Percentiles rank a stretch among this genome's conserved stretches.
phyloP scores from a whole-genome alignment of 2,329 filamentous ascomycete genomes.

The Exserohilum rostratum region DNA sequence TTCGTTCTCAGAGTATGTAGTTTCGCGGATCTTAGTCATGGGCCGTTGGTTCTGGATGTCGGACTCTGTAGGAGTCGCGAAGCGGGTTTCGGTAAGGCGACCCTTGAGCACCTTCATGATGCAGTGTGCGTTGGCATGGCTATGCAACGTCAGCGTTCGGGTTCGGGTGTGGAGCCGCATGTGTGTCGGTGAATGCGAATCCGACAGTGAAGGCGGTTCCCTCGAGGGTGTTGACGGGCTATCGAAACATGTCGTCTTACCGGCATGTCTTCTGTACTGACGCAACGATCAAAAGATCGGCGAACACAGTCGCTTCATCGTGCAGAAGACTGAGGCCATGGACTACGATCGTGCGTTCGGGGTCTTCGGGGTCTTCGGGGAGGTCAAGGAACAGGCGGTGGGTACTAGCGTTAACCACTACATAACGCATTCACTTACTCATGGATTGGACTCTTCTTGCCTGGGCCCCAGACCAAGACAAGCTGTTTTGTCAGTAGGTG shows the following conservation, averaged over 20 bases:
- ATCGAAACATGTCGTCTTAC: slow-evolving; percentile 27
- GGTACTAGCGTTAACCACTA: slow-evolving; percentile 23
- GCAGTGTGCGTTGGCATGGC: slow-evolving; percentile 77
- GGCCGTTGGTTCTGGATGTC: slow-evolving; percentile 58
- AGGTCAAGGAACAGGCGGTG: background rate
- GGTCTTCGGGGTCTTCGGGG: background rate
- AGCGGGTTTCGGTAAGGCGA: slow-evolving; percentile 79
- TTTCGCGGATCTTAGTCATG: slow-evolving; percentile 70
- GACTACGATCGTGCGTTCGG: background rate
- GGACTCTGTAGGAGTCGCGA: slow-evolving; percentile 68
- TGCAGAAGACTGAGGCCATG: slow-evolving; percentile 29
- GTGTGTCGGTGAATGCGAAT: background rate
- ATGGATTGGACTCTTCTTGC: slow-evolving; percentile 82
- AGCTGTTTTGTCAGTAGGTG: slow-evolving; percentile 59
- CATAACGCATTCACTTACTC: slow-evolving; percentile 56
- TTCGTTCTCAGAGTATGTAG: slow-evolving; percentile 70
- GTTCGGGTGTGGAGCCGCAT: background rate
- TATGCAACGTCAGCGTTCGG: slow-evolving; percentile 15
- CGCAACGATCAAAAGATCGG: slow-evolving; percentile 38
- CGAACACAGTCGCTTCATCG: slow-evolving; percentile 39
- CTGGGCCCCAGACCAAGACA: slow-evolving; percentile 87
- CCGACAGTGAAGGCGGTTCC: background rate
- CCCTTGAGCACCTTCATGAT: slow-evolving; percentile 88
- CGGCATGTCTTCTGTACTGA: slow-evolving; percentile 34
- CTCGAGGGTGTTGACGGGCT: background rate